Evolutionary conservation across 2,329 filamentous ascomycete species (phyloP), one percentile per base, ranked within the genome.

Genomic region (Keithomyces neogunnii): DNA sequence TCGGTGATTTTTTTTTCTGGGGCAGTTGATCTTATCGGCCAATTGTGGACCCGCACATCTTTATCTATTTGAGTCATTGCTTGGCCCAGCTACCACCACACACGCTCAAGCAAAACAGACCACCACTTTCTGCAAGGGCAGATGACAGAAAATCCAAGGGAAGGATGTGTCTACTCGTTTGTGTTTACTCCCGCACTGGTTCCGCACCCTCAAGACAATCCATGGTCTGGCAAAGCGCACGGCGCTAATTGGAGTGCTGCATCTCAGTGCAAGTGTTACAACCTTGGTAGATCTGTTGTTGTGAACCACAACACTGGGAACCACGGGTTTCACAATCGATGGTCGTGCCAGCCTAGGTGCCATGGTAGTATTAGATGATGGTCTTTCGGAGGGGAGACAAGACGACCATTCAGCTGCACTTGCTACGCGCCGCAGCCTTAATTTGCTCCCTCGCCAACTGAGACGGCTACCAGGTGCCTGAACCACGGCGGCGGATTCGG

Each of bases 391-490:
- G n/a, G n/a, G 39, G 19, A 13, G n/a, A 44, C 28, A 10, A 30
- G 13, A 44, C 13, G 26, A 28, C 28, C 33, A 38, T 35, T n/a
- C 33, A 40, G 33, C 42, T 42, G 40, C 47, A 29, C 10, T 48
- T 19, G 13, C 31, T 31, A 13, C 19, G 10, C 11, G 26, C 33
- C 11, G 8, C 47, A 26, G 31, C 35, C n/a, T 32, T 7, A 33
- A 45, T 50, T 47, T 19, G 40, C 29, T 36, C 33, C 40, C 49
- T 54, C 52, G 52, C 52, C 48, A 54, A 54, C 43, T 54, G 52
- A 51, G 52, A 54, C 52, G 52, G 8, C 9, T 26, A 5, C 35
- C 48, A 43, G 40, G 48, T 36, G 43, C 49, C 45, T 44, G 31
- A 30, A 44, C 40, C 40, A 11, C 19, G 28, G 40, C 40, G 6